A percentile compares a stretch with the other conserved stretches of the same genome.
Evolutionary conservation across 1,284 basidiomycete species (phyloP).

Genomic region (Ustilago xerochloae): DNA sequence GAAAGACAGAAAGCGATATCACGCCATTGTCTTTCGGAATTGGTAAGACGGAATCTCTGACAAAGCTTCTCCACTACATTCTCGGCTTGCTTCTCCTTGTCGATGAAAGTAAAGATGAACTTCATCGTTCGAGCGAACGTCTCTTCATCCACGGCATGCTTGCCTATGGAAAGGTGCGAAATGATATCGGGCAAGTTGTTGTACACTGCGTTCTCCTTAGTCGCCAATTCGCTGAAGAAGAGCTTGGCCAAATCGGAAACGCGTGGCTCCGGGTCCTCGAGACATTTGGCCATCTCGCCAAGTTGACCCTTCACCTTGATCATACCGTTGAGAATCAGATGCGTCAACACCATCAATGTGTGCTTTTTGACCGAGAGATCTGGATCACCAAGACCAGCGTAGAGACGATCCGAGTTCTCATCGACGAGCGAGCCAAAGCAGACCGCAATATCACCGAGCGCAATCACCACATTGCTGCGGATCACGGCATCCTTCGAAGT

Average conservation of each 20-base stretch:
- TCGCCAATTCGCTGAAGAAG: constrained; percentile 95
- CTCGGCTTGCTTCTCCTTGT: constrained; percentile 75
- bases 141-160: constrained; percentile 93
- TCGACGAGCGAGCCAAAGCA: constrained; percentile 96
- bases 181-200: constrained; percentile 84
- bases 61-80: constrained; percentile 68
- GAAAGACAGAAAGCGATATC: constrained; percentile 97
- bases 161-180: constrained; percentile 84
- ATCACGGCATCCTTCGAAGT: constrained; percentile 88
- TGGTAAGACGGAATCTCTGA: constrained; percentile 80
- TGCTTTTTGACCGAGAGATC: constrained; percentile 97
- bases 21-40: constrained; percentile 92
- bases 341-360: constrained; percentile 97
- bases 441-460: constrained; percentile 94
- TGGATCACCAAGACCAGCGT: constrained; percentile 87
- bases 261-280: constrained; percentile 89
- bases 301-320: constrained; percentile 99
- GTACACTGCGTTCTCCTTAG: constrained; percentile 98
- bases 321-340: constrained; percentile 97
- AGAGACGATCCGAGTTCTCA: constrained; percentile 94
- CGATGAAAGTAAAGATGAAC: constrained; percentile 96
- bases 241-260: constrained; percentile 93
- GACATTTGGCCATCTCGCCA: constrained; percentile 98
- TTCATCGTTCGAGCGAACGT: constrained; percentile 91
- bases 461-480: constrained; percentile 94